phyloP scores from a whole-genome alignment of 169 alveolate genomes.

The Plasmodium berghei region DNA sequence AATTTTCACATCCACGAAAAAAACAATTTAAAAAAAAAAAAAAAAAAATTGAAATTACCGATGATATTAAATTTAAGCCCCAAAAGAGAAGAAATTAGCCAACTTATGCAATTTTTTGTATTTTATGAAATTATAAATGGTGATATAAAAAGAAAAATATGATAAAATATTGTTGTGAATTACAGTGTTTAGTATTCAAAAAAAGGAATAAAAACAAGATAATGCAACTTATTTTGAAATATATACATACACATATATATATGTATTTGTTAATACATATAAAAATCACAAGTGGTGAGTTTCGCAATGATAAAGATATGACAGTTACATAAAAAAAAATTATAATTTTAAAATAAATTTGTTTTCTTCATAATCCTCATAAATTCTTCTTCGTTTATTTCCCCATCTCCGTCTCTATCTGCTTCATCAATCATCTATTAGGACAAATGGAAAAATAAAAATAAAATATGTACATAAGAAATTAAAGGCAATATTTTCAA shows the following conservation, averaged over 20 bases:
- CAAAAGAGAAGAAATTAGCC: constrained; percentile 1
- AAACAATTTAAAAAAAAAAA: constrained; percentile 59
- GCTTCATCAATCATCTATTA: constrained; percentile 98
- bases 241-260: not conserved
- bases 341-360: constrained; percentile 89
- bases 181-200: not conserved
- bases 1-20: constrained; percentile 59
- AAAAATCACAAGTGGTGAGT: too few species aligned
- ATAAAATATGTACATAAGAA: not conserved
- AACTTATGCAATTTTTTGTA: not conserved
- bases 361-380: constrained; percentile 98
- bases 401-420: constrained; percentile 98
- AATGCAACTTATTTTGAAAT: not conserved
- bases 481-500: not conserved
- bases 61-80: constrained; percentile 17
- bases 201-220: not conserved
- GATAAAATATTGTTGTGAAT: not conserved
- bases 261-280: too few species aligned
- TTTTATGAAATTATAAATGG: not conserved
- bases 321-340: not conserved
- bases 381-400: constrained; percentile 97
- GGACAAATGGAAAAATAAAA: constrained; percentile 3
- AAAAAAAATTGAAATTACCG: constrained; percentile 39
- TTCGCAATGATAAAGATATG: too few species aligned
- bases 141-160: too few species aligned